phyloP scores from a whole-genome alignment of 2,329 filamentous ascomycete genomes.

The Acarospora socialis region DNA sequence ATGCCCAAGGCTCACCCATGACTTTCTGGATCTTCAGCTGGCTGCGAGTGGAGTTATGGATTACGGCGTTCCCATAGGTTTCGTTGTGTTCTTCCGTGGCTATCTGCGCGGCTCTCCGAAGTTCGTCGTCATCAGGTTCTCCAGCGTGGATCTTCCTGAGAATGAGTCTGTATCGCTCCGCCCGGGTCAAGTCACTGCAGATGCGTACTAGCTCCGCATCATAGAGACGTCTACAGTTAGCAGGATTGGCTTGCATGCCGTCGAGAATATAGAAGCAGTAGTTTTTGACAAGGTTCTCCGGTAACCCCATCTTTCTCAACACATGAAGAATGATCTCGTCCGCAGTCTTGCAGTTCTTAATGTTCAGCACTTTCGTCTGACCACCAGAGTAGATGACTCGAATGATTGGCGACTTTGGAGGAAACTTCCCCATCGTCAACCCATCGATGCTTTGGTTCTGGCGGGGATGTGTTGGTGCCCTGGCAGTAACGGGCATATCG shows the following conservation, averaged over 20 bases:
- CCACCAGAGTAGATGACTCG: constrained; percentile 86
- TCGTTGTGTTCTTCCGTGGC: constrained; percentile 75
- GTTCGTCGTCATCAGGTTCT: constrained; percentile 73
- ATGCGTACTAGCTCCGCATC: constrained; percentile 85
- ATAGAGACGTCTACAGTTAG: constrained; percentile 64
- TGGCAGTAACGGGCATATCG: constrained; percentile 47
- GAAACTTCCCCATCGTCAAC: constrained; percentile 72
- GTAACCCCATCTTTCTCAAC: constrained; percentile 64
- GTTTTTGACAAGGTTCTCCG: constrained; percentile 71
- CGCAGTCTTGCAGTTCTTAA: constrained; percentile 77
- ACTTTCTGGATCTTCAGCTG: constrained; percentile 81
- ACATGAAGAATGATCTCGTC: constrained; percentile 89
- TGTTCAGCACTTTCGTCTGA: constrained; percentile 84
- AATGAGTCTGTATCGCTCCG: constrained; percentile 82
- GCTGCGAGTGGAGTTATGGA: constrained; percentile 45
- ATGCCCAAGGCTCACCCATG: constrained; percentile 73
- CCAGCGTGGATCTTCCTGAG: constrained; percentile 83
- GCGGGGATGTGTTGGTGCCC: constrained; percentile 56
- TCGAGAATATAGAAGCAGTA: constrained; percentile 94
- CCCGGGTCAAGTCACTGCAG: constrained; percentile 52
- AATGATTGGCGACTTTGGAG: constrained; percentile 76
- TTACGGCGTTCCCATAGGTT: constrained; percentile 48
- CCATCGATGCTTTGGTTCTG: constrained; percentile 76
- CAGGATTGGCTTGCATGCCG: constrained; percentile 68
- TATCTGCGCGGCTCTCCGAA: constrained; percentile 76